A percentile compares a stretch with the other conserved stretches of the same genome.
These are phyloP conservation scores for Diaporthe humulicola DNA, from an alignment of 2,329 filamentous ascomycete genomes.

Conservation along the genomic window DNA sequence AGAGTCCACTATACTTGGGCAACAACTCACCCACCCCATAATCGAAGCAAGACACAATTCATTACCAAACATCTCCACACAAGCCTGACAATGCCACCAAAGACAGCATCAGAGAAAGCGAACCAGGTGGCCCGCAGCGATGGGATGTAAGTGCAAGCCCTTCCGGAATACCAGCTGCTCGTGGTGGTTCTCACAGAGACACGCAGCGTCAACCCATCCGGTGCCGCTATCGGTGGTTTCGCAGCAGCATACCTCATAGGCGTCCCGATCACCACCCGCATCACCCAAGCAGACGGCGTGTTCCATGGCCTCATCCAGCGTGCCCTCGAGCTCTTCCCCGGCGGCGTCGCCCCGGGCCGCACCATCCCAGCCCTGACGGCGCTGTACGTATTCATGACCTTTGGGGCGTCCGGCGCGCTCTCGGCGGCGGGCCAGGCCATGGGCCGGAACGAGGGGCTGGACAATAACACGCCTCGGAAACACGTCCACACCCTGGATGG, in stretches of 20 bases:
- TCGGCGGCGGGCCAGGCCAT: slow-evolving; percentile 36
- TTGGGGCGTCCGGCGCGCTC: slow-evolving; percentile 22
- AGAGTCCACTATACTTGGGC: neutral
- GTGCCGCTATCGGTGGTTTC: slow-evolving; percentile 27
- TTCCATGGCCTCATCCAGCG: slow-evolving; percentile 27
- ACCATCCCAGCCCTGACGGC: slow-evolving; percentile 36
- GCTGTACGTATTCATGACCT: slow-evolving; percentile 32
- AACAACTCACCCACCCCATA: neutral
- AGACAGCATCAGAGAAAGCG: neutral
- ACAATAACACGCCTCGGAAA: slow-evolving; percentile 31
- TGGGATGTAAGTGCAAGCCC: slow-evolving; percentile 6
- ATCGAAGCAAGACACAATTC: neutral
- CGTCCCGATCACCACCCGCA: slow-evolving; percentile 28
- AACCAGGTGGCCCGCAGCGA: slow-evolving; percentile 1
- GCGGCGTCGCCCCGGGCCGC: slow-evolving; percentile 21
- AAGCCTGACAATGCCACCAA: slow-evolving; percentile 17
- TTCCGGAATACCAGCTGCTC: neutral
- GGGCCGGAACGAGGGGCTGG: slow-evolving; percentile 8
- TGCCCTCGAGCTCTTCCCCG: slow-evolving; percentile 21
- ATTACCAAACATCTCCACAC: neutral
- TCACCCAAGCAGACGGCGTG: slow-evolving; percentile 26
- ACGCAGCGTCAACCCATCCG: slow-evolving; percentile 33
- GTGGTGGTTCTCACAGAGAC: neutral
- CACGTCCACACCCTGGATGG: slow-evolving; percentile 29
- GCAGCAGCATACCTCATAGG: slow-evolving; percentile 30